phyloP scores from a whole-genome alignment of 78 protist genomes.

The Dictyostelium brefeldianum region DNA sequence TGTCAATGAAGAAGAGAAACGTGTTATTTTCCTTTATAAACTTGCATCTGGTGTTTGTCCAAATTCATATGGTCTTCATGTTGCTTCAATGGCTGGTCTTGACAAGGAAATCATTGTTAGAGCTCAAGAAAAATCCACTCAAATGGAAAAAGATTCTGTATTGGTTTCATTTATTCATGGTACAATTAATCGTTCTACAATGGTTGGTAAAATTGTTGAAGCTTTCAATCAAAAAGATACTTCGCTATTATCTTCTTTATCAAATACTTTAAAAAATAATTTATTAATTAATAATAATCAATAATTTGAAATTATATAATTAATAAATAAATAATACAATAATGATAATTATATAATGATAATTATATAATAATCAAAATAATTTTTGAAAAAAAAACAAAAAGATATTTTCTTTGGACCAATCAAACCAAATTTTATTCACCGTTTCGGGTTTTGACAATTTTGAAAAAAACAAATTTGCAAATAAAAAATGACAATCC shows the following conservation, averaged over 20 bases:
- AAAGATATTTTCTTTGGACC: no score
- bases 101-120: constrained; percentile 45
- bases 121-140: constrained; percentile 82
- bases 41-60: constrained; percentile 89
- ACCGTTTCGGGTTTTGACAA: no score
- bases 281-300: no score
- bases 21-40: constrained; percentile 95
- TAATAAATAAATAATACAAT: no score
- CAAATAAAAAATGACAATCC: no score
- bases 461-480: no score
- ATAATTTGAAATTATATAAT: no score
- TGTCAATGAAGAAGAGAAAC: constrained; percentile 80
- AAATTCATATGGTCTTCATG: constrained; percentile 95
- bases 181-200: constrained; percentile 15
- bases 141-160: constrained; percentile 78
- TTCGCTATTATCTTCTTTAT: not conserved
- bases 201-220: constrained; percentile 6
- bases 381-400: no score
- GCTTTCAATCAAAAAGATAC: not conserved
- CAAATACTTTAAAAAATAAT: constrained; percentile 7
- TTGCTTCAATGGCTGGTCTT: constrained; percentile 96
- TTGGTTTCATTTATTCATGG: constrained; percentile 59
- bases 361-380: no score
- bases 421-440: no score
- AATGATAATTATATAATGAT: no score